Evolutionary conservation across 1,284 basidiomycete species (phyloP).

Genomic region (Spongiforma sp.): DNA sequence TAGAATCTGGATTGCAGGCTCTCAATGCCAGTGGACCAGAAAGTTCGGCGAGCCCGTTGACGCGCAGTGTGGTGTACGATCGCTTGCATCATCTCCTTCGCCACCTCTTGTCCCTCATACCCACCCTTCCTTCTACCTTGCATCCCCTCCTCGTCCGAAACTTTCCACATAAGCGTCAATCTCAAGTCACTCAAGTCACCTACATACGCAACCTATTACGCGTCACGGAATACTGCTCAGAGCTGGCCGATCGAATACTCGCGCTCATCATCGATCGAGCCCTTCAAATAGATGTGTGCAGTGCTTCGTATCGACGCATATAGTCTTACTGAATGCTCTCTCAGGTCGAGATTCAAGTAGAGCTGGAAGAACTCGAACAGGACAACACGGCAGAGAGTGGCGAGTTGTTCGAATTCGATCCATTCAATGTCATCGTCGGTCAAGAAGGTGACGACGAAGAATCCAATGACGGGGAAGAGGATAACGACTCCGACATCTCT

Average conservation of each 20-base stretch:
- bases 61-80: slow-evolving; percentile 85
- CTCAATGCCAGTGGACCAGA: slow-evolving; percentile 62
- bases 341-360: slow-evolving; percentile 96
- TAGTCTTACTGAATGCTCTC: slow-evolving; percentile 6
- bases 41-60: slow-evolving; percentile 71
- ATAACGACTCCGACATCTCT: slow-evolving; percentile 51
- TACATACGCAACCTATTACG: slow-evolving; percentile 93
- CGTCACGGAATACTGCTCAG: slow-evolving; percentile 89
- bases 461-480: slow-evolving; percentile 59
- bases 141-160: slow-evolving; percentile 83
- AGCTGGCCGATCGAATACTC: slow-evolving; percentile 86
- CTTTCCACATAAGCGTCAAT: slow-evolving; percentile 95
- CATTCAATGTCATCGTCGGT: slow-evolving; percentile 82
- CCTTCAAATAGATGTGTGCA: slow-evolving; percentile 91
- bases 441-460: slow-evolving; percentile 68
- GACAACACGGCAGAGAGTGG: slow-evolving; percentile 59
- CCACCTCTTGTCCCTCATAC: slow-evolving; percentile 88
- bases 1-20: slow-evolving; percentile 74
- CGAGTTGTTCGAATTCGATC: slow-evolving; percentile 79
- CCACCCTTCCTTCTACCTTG: slow-evolving; percentile 86
- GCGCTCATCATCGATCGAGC: slow-evolving; percentile 89
- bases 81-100: slow-evolving; percentile 86
- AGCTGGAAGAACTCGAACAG: slow-evolving; percentile 91
- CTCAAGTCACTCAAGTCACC: slow-evolving; percentile 80
- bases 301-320: background rate